Evolutionary conservation across 1,139 yeast species (phyloP).

Genomic region (Pneumocystis murina): DNA sequence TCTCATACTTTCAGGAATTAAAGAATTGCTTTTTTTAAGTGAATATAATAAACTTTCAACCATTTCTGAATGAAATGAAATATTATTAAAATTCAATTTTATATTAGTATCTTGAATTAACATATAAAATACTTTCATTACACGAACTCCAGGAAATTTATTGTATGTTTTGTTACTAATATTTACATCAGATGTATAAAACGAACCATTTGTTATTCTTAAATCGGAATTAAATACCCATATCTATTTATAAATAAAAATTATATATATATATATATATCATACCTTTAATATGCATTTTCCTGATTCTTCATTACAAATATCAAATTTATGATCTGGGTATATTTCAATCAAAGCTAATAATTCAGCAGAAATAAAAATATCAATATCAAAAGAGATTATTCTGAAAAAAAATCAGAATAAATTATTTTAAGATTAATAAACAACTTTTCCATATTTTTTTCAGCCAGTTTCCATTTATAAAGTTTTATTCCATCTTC

Average conservation of each 20-base stretch:
- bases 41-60: background rate
- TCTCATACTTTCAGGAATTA: conserved; percentile 3
- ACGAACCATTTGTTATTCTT: background rate
- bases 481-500: background rate
- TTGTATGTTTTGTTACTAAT: conserved; percentile 5
- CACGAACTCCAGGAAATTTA: conserved; percentile 5
- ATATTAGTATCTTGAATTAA: conserved; percentile 6
- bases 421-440: background rate
- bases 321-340: conserved; percentile 9
- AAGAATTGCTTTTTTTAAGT: background rate
- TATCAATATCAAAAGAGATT: background rate
- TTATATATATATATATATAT: background rate
- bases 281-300: background rate
- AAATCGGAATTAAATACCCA: conserved; percentile 14
- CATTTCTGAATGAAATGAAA: conserved; percentile 3
- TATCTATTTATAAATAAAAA: conserved; percentile 7
- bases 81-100: background rate
- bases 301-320: conserved; percentile 3
- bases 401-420: background rate
- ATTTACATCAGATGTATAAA: background rate
- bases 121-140: conserved; percentile 10
- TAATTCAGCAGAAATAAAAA: conserved; percentile 10
- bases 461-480: background rate
- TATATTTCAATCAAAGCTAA: conserved; percentile 11
- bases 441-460: background rate